These are phyloP conservation scores for Cryptococcus sp. DNA, from an alignment of 1,284 basidiomycete genomes.

Conservation along the genomic window DNA sequence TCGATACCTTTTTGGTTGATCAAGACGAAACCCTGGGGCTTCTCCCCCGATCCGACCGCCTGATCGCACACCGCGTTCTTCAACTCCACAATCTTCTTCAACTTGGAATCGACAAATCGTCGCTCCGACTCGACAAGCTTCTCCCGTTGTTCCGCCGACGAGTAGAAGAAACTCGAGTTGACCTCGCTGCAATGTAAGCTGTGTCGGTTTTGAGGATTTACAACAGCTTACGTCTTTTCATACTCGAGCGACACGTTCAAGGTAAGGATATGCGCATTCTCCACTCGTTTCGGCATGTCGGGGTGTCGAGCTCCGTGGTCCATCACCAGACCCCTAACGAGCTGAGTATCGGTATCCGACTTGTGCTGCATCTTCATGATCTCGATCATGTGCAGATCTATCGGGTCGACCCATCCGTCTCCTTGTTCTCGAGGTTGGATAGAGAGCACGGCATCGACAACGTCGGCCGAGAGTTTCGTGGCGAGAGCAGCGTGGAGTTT, in stretches of 20 bases:
- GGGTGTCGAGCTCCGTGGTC: slow-evolving; percentile 90
- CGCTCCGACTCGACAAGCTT: slow-evolving; percentile 98
- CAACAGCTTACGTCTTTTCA: slow-evolving; percentile 84
- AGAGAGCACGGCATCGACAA: slow-evolving; percentile 91
- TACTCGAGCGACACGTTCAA: slow-evolving; percentile 98
- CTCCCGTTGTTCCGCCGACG: slow-evolving; percentile 94
- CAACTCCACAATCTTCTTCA: slow-evolving; percentile 94
- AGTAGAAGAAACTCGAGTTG: slow-evolving; percentile 99
- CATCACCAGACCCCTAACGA: slow-evolving; percentile 89
- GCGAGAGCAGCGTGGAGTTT: slow-evolving; percentile 83
- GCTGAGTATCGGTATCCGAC: slow-evolving; percentile 95
- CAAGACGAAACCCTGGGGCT: slow-evolving; percentile 81
- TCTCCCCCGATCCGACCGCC: slow-evolving; percentile 60
- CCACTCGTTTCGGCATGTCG: slow-evolving; percentile 97
- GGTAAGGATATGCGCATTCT: slow-evolving; percentile 93
- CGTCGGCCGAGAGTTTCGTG: slow-evolving; percentile 77
- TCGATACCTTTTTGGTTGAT: slow-evolving; percentile 99
- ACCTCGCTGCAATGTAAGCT: slow-evolving; percentile 65
- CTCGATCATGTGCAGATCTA: slow-evolving; percentile 99
- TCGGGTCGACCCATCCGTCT: slow-evolving; percentile 69
- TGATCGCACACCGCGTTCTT: slow-evolving; percentile 96
- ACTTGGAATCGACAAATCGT: slow-evolving; percentile 86
- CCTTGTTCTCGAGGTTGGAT: slow-evolving; percentile 67
- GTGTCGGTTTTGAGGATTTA: neutral
- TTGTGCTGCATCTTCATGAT: slow-evolving; percentile 99